Evolutionary conservation across 2,329 filamentous ascomycete genomes (phyloP), one percentile per base, ranked within the genome.

Genomic region (Dactylellina haptotyla): DNA sequence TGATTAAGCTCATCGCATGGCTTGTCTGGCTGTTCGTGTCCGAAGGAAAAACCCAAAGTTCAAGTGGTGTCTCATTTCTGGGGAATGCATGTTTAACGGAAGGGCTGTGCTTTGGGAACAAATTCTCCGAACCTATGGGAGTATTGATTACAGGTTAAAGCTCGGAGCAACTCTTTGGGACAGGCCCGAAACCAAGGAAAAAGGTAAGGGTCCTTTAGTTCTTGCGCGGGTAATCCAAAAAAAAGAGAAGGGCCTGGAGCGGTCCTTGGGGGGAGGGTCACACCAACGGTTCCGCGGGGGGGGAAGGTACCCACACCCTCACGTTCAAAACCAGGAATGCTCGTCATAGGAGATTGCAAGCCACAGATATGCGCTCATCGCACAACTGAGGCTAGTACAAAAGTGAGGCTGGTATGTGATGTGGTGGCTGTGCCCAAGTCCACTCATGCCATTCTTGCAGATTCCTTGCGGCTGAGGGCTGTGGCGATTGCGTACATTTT

Each of bases 71-170:
- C 53, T 67, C 63, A 67, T 53, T 59, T 59, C 67, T 65, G 67
- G 61, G 69, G 69, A 73, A 73, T 73, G 69, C 61, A 73, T 73
- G 69, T 66, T 65, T 41, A 56, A 66, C 69, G 69, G 69, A 66
- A 73, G 57, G 67, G 69, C 69, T 65, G 69, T 73, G 69, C 61
- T 59, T 39, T 25, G 54, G 53, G 43, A 43, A 45, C 41, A 66
- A 73, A 73, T 73, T 73, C 69, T 73, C 69, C 69, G 69, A 73
- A 32, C 69, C 67, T 72, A 72, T 72, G 53, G 37, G 48, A 65
- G 50, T n/a, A 43, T 48, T 16, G 65, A 46, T 50, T 12, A 53
- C 39, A 45, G 53, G 57, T 70, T 18, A 32, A 34, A 18, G 16
- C 26, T 59, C 56, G 56, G 56, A 59, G 56, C 28, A 46, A 48